These are phyloP conservation scores for Entomortierella beljakovae DNA, from an alignment of 192 early-diverging fungal species.

Conservation along the genomic window DNA sequence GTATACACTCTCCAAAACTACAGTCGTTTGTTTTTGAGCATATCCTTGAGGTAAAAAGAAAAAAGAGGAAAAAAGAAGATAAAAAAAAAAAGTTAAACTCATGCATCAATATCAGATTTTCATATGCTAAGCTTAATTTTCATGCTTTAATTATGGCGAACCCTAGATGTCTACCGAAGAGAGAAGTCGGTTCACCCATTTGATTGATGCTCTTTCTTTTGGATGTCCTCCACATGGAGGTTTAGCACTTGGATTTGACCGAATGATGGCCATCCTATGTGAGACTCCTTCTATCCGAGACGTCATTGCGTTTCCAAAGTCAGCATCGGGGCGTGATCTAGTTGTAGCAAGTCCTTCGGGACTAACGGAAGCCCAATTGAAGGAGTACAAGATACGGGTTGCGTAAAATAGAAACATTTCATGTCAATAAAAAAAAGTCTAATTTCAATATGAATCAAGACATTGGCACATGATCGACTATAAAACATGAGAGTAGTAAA, in stretches of 20 bases:
- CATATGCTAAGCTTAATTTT: no score
- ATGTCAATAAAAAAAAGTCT: not conserved
- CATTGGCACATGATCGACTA: no score
- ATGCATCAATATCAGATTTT: no score
- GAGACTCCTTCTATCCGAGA: slow-evolving; percentile 81
- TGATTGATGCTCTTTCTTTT: slow-evolving; percentile 81
- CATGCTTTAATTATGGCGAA: no score
- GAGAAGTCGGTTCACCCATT: slow-evolving; percentile 77
- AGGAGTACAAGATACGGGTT: slow-evolving; percentile 73
- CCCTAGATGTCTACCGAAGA: slow-evolving; percentile 65
- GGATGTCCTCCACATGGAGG: slow-evolving; percentile 95
- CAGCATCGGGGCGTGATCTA: slow-evolving; percentile 82
- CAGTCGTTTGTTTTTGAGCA: slow-evolving; percentile 82
- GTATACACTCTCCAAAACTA: slow-evolving; percentile 82
- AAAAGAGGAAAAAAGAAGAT: no score
- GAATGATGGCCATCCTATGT: slow-evolving; percentile 81
- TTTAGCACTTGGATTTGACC: slow-evolving; percentile 86
- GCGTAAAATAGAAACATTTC: not conserved
- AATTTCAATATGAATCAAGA: no score
- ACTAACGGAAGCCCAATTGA: slow-evolving; percentile 68
- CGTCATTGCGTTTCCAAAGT: slow-evolving; percentile 95
- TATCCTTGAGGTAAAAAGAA: slow-evolving; percentile 66
- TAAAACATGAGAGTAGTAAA: not conserved
- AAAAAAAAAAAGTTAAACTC: no score
- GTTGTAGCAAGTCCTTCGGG: slow-evolving; percentile 80